Conservation (phyloP, 139 green algal species). For the Haematococcus lacustris region DNA sequence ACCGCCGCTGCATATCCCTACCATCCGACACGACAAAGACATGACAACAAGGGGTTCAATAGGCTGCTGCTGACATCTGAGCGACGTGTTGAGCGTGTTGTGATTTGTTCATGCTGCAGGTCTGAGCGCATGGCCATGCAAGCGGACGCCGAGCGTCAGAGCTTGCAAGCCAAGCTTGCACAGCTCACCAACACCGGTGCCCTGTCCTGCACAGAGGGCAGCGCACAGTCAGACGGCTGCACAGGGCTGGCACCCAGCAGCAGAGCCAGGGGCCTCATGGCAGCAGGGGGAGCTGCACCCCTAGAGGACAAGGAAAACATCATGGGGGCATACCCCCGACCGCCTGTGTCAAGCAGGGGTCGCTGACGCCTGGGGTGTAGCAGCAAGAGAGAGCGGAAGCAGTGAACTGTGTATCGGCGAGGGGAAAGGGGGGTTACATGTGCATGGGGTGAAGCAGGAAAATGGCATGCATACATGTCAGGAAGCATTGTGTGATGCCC, state of each 20-base stretch:
- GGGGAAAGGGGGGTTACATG: too few relatives aligned
- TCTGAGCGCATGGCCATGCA: not conserved
- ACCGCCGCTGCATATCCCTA: not conserved
- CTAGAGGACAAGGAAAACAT: conserved; percentile 1
- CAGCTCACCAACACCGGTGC: too few relatives aligned
- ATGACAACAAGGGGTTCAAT: not conserved
- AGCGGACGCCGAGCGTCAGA: not conserved
- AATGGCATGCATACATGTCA: too few relatives aligned
- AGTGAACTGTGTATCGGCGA: too few relatives aligned
- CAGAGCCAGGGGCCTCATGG: not conserved
- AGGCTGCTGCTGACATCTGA: not conserved
- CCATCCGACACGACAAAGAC: not conserved
- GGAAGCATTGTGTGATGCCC: too few relatives aligned
- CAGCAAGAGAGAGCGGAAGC: too few relatives aligned
- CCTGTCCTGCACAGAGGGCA: too few relatives aligned
- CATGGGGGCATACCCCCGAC: too few relatives aligned
- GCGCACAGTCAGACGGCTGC: not conserved
- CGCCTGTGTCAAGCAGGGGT: too few relatives aligned
- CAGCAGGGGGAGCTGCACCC: not conserved
- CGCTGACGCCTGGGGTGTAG: too few relatives aligned
- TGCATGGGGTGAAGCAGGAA: too few relatives aligned
- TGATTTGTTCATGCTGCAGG: not conserved
- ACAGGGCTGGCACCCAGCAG: not conserved
- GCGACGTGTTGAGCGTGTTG: not conserved
- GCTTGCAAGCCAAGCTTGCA: not conserved